Conservation (phyloP, 169 alveolate genomes). For the Eimeria falciformis region DNA sequence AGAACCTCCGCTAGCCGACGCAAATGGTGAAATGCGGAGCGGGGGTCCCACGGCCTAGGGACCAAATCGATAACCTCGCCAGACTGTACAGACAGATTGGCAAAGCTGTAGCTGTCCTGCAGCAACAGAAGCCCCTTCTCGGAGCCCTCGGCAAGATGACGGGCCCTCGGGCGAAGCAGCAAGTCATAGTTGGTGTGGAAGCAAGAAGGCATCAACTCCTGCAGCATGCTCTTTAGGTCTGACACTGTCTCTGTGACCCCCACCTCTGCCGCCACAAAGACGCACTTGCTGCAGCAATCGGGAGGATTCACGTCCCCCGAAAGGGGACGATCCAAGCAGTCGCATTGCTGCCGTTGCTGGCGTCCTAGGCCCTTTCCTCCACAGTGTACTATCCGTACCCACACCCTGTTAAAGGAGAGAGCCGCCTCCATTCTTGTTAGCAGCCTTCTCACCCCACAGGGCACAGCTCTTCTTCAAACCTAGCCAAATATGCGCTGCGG, state of each 20-base stretch:
- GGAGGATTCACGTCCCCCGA: neutral
- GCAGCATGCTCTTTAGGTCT: slow-evolving; percentile 9
- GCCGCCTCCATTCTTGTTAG: neutral
- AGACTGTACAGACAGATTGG: neutral
- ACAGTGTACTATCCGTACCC: neutral
- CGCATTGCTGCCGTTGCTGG: slow-evolving; percentile 15
- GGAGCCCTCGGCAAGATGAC: neutral
- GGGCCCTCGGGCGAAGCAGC: neutral
- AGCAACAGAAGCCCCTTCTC: neutral
- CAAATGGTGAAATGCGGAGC: neutral
- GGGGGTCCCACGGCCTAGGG: slow-evolving; percentile 10
- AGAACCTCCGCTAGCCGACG: slow-evolving; percentile 8
- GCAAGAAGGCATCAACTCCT: slow-evolving; percentile 67
- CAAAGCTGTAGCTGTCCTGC: slow-evolving; percentile 15
- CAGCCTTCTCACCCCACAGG: too few relatives aligned
- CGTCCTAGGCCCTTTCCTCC: neutral
- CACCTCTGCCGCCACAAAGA: slow-evolving; percentile 48
- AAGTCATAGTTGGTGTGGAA: slow-evolving; percentile 35
- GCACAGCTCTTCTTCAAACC: too few relatives aligned
- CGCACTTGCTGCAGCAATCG: neutral
- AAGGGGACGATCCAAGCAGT: neutral
- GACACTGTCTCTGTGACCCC: slow-evolving; percentile 27
- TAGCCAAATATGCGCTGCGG: too few relatives aligned
- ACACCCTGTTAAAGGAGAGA: neutral
- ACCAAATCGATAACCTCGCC: neutral